Evolutionary conservation across 805 yeast genomes (phyloP).

Genomic region (Babjeviella inositovora): DNA sequence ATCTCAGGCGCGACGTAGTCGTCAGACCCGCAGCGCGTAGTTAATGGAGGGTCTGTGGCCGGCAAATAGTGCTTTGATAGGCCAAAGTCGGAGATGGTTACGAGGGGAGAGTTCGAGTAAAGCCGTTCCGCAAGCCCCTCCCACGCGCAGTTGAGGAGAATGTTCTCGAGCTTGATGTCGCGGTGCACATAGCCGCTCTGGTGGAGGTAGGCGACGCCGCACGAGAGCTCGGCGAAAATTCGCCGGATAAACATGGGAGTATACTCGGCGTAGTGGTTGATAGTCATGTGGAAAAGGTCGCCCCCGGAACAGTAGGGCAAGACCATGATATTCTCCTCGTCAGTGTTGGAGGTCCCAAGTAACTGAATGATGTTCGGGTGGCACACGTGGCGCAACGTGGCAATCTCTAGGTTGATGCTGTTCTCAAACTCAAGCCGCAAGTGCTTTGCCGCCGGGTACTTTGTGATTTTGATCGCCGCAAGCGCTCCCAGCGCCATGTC

Average conservation of each 20-base stretch:
- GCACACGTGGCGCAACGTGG: too few species aligned
- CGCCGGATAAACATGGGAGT: constrained; percentile 35
- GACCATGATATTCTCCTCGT: too few species aligned
- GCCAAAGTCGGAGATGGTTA: constrained; percentile 78
- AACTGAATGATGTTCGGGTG: too few species aligned
- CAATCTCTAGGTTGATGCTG: too few species aligned
- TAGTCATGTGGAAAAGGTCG: constrained; percentile 55
- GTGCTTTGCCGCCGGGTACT: too few species aligned
- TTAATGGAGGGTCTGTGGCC: constrained; percentile 42
- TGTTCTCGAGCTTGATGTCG: constrained; percentile 81
- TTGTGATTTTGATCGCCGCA: too few species aligned
- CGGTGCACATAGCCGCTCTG: constrained; percentile 60
- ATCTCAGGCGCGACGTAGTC: constrained; percentile 95
- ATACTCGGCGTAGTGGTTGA: constrained; percentile 21
- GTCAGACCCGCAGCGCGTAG: constrained; percentile 91
- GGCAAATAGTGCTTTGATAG: constrained; percentile 56
- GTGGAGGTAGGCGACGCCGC: constrained; percentile 65
- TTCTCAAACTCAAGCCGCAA: too few species aligned
- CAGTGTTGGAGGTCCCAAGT: too few species aligned
- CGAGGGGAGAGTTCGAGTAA: constrained; percentile 17
- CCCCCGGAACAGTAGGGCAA: constrained; percentile 78
- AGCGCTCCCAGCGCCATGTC: too few species aligned
- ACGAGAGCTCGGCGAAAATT: constrained; percentile 52
- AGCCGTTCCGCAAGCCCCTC: constrained; percentile 15
- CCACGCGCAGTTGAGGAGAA: constrained; percentile 25